Evolutionary conservation across 768 basidiomycete species (phyloP), one percentile per base, ranked within the genome.

Genomic region (Hysterangium stoloniferum): DNA sequence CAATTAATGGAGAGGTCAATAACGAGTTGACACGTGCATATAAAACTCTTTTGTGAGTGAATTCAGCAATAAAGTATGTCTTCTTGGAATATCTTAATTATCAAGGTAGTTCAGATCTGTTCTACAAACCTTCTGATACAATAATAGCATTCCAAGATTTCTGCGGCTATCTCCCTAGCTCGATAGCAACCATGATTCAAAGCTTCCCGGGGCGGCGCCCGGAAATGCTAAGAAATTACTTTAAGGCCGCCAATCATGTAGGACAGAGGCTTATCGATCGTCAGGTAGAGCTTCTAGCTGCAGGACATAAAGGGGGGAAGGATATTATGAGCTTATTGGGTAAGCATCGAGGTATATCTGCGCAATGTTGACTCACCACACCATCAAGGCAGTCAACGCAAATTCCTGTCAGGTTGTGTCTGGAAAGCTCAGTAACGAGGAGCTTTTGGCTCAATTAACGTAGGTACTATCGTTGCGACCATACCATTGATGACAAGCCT

Each of bases 271-370:
- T 80, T 6, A 67, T 80, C 11, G 65, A 71, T 15, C 68, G 68
- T 17, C 78, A 79, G 59, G 62, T 71, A 3, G 70, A 72, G 36
- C 75, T 72, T 6, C 63, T 75, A n/a, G 56, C 68, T 4, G 66
- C 70, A 35, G 78, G 76, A 2, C 54, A 58, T 12, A 56, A 57
- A 24, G 46, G 35, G 2, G 60, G 59, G 17, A 74, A 72, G 42
- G 80, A 82, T 58, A 68, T 79, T 24, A 64, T 82, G 55, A 78
- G 77, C 51, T 63, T 80, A n/a, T 65, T 82, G 11, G 75, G 80
- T 79, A 52, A 46, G 68, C 19, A 38, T 49, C 45, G n/a, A n/a
- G n/a, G n/a, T n/a, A n/a, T 11, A 27, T 11, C 44, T 9, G 27
- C 12, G 9, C 15, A 8, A 34, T 12, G 22, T 28, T 15, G 31